phyloP scores from a whole-genome alignment of 352 stramenopile genomes.

The Poterioochromonas sp. region DNA sequence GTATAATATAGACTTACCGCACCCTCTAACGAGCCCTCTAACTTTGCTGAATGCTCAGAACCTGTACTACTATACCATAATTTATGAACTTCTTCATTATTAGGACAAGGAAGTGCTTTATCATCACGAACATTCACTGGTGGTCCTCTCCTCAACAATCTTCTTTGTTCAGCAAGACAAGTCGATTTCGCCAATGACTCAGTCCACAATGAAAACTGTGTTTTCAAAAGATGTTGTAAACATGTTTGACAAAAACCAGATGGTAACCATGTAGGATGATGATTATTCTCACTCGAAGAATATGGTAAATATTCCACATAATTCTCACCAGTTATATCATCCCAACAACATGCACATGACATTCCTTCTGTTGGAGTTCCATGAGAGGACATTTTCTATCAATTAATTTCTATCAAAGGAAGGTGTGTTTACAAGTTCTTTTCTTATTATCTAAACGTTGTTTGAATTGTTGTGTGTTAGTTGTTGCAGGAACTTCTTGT shows the following conservation, averaged over 20 bases:
- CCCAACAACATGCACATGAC: neutral
- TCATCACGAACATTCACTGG: conserved; percentile 9
- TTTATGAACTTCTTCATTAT: neutral
- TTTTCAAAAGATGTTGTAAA: neutral
- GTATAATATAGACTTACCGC: neutral
- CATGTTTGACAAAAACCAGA: neutral
- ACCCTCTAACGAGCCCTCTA: neutral
- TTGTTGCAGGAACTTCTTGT: no score
- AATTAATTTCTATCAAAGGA: no score
- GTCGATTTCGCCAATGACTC: neutral
- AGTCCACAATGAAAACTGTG: neutral
- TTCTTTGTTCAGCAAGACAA: conserved; percentile 12
- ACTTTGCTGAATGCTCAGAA: neutral
- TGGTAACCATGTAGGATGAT: neutral
- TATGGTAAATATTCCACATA: conserved; percentile 22
- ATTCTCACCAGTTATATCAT: neutral
- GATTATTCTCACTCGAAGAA: neutral
- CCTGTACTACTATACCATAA: neutral
- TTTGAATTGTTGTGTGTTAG: no score
- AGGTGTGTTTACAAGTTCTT: no score
- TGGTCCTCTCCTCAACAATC: neutral
- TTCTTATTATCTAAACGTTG: no score
- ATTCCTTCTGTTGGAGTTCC: neutral
- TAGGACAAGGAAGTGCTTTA: conserved; percentile 1
- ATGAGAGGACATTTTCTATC: no score